A percentile compares a stretch with the other conserved stretches of the same genome.
Evolutionary conservation across 1,139 yeast species (phyloP).

Genomic region (Blastobotrys ciferrii): DNA sequence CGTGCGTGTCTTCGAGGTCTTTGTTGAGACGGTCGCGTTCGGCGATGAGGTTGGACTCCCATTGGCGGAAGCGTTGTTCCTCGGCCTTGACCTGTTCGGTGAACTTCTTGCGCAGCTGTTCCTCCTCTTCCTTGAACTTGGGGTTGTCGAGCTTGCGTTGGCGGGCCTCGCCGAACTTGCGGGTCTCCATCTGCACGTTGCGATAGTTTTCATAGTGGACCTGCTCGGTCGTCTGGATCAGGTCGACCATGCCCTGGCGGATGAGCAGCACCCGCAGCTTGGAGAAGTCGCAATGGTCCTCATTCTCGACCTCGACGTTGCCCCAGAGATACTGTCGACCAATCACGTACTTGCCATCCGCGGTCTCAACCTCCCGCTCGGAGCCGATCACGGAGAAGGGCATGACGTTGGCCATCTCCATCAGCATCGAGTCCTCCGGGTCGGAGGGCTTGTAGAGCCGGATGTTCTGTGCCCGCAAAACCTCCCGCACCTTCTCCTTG

Average conservation of each 20-base stretch:
- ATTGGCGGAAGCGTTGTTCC: slow-evolving; percentile 94
- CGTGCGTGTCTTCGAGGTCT: slow-evolving; percentile 87
- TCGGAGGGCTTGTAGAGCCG: slow-evolving; percentile 84
- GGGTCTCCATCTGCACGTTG: slow-evolving; percentile 69
- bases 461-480: slow-evolving; percentile 88
- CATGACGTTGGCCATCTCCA: slow-evolving; percentile 83
- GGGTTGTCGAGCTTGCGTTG: slow-evolving; percentile 63
- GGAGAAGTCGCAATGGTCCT: slow-evolving; percentile 91
- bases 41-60: slow-evolving; percentile 94
- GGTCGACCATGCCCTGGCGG: slow-evolving; percentile 91
- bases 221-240: slow-evolving; percentile 86
- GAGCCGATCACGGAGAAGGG: slow-evolving; percentile 94
- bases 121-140: slow-evolving; percentile 93
- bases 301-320: slow-evolving; percentile 93
- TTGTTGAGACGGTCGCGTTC: slow-evolving; percentile 92
- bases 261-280: slow-evolving; percentile 82
- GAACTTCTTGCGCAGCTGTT: slow-evolving; percentile 86
- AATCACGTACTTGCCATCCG: slow-evolving; percentile 71
- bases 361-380: slow-evolving; percentile 76
- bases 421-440: slow-evolving; percentile 44
- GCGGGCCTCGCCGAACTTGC: slow-evolving; percentile 49
- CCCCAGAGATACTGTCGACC: slow-evolving; percentile 99
- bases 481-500: slow-evolving; percentile 81
- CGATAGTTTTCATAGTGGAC: slow-evolving; percentile 89
- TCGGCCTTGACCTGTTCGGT: slow-evolving; percentile 98